Conservation (phyloP, 257 asterid species). For the Leptodermis oblonga region DNA sequence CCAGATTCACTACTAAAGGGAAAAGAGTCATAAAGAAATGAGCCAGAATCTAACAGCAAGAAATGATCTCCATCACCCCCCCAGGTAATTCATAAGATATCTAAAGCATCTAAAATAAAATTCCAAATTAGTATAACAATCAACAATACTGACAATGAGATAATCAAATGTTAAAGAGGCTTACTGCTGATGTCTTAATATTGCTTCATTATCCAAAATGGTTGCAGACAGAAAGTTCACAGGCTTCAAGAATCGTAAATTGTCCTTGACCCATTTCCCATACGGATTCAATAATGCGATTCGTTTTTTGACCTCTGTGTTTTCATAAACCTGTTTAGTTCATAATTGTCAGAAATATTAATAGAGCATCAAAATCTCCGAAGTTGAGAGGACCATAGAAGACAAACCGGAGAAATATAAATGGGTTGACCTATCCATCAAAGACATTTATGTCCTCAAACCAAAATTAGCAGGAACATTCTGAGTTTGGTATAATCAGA, state of each 20-base stretch:
- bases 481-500: not conserved
- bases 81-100: not conserved
- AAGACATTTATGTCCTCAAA: not conserved
- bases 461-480: not conserved
- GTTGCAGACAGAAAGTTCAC: constrained; percentile 58
- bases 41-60: not conserved
- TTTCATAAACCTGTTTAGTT: constrained; percentile 70
- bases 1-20: not conserved
- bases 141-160: not conserved
- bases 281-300: constrained; percentile 76
- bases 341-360: constrained; percentile 7
- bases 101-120: constrained; percentile 1
- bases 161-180: constrained; percentile 20
- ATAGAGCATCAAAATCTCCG: not conserved
- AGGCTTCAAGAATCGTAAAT: constrained; percentile 71
- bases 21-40: not conserved
- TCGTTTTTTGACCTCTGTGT: constrained; percentile 91
- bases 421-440: not conserved
- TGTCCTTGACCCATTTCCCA: constrained; percentile 89
- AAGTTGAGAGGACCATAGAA: not conserved
- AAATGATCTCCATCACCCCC: not conserved
- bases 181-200: constrained; percentile 92
- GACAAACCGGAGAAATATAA: not conserved
- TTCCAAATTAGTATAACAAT: not conserved
- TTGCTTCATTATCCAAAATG: constrained; percentile 75